Conservation (phyloP, 495 filamentous ascomycete genomes). For the Penicillium fimorum region DNA sequence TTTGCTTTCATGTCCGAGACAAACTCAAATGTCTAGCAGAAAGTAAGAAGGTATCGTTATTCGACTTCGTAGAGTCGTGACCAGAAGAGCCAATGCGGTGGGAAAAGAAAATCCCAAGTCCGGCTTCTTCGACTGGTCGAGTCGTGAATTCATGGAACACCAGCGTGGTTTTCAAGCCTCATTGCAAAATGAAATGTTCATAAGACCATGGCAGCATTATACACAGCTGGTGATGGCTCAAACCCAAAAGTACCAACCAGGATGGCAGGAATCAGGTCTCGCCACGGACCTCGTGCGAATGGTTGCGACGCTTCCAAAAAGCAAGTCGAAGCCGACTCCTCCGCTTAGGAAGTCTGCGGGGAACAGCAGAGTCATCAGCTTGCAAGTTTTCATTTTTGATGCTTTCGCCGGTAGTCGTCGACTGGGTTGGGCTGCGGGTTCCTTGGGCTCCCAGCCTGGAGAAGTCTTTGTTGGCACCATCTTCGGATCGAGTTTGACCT, state of each 20-base stretch:
- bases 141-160: conserved; percentile 35
- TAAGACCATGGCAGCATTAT: conserved; percentile 33
- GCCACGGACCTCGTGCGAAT: conserved; percentile 39
- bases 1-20: neutral
- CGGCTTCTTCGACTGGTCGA: conserved; percentile 2
- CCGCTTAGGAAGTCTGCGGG: conserved; percentile 35
- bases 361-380: conserved; percentile 25
- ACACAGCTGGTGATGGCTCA: conserved; percentile 15
- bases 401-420: conserved; percentile 33
- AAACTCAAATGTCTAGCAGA: conserved; percentile 3
- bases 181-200: conserved; percentile 34
- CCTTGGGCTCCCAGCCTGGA: conserved; percentile 25
- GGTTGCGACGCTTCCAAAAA: conserved; percentile 45
- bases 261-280: conserved; percentile 30
- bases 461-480: conserved; percentile 31
- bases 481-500: conserved; percentile 22
- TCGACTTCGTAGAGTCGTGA: conserved; percentile 15
- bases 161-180: conserved; percentile 29
- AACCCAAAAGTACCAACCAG: conserved; percentile 4
- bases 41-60: conserved; percentile 8
- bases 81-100: conserved; percentile 6
- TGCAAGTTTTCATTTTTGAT: conserved; percentile 26
- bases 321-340: conserved; percentile 46
- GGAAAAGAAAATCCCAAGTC: neutral
- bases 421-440: conserved; percentile 31